Base-by-base conservation (phyloP, 768 basidiomycete genomes). In the Lactarius hengduanensis region DNA sequence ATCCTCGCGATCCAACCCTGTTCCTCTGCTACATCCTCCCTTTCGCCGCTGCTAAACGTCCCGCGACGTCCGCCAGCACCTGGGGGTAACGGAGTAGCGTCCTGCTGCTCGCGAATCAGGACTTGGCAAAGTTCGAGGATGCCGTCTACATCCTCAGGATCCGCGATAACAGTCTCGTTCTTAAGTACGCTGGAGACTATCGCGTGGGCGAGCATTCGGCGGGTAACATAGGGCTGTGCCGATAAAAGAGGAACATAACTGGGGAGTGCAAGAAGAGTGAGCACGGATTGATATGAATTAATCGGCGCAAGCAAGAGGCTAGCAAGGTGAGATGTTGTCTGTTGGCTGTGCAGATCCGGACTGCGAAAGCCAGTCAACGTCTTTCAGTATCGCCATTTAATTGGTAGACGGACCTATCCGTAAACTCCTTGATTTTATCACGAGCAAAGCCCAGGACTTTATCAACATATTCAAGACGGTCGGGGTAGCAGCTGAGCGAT, bases 1-100 rank as follows among this genome's bases (percentile, higher is more conserved):
- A 98, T 98, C 69, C 96, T 81, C 47, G 97, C 96, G 18, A 98
- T 87, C 97, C 97, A 99, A 0, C 97, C 97, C 73, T 99, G 97
- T 76, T 99, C 97, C 76, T 99, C 97, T 0, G 95, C 96, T 80
- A 95, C 83, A 73, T 98, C 96, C 74, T 96, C 92, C 59, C 88
- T 78, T 74, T 96, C 96, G 60, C 84, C 72, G 34, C 80, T 78
- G 40, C 57, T 28, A 70, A 87, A 84, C 11, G 86, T 80, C 8
- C 86, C 86, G 64, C 85, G 84, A 67, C 87, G 79, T 63, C 72
- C 81, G 57, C 76, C 73, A 55, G 84, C 84, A 69, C 76, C 78
- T 34, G 74, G 69, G 43, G 78, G 76, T 65, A 80, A 70, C 47
- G 72, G 68, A 8, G 77, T 71, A 34, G 77, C 82, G 71, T 91